Evolutionary conservation across 2,329 filamentous ascomycete genomes (phyloP).

Genomic region (Aspergillus aculeatinus): DNA sequence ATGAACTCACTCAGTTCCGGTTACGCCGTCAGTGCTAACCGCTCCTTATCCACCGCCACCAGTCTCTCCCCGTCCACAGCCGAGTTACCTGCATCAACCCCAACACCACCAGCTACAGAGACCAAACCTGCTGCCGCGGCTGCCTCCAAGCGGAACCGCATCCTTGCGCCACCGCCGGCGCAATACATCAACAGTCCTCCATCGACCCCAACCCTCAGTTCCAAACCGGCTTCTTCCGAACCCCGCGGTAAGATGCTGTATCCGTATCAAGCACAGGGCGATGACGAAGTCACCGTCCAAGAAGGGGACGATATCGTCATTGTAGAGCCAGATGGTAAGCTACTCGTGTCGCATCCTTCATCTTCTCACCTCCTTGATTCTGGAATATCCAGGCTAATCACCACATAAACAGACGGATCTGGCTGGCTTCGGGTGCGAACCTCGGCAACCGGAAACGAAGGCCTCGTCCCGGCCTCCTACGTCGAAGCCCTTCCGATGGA

Average conservation of each 20-base stretch:
- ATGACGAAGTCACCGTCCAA: constrained; percentile 76
- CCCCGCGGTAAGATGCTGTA: constrained; percentile 88
- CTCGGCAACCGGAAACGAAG: constrained; percentile 62
- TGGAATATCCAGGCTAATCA: constrained; percentile 13
- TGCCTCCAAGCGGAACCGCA: constrained; percentile 59
- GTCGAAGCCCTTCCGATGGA: constrained; percentile 62
- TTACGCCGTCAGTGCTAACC: constrained; percentile 74
- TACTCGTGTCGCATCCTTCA: too few species aligned
- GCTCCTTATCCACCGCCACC: constrained; percentile 66
- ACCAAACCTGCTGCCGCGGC: constrained; percentile 26
- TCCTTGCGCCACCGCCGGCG: constrained; percentile 83
- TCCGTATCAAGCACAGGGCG: constrained; percentile 73
- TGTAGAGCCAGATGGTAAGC: constrained; percentile 79
- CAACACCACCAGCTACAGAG: constrained; percentile 18
- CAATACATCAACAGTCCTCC: constrained; percentile 73
- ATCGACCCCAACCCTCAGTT: constrained; percentile 29
- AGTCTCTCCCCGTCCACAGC: constrained; percentile 54
- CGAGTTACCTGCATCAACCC: constrained; percentile 40
- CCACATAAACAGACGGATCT: constrained; percentile 65
- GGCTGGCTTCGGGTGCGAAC: constrained; percentile 86
- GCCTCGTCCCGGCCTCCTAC: constrained; percentile 84
- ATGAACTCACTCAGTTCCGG: constrained; percentile 89
- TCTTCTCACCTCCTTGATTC: background rate
- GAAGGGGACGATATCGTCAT: constrained; percentile 78
- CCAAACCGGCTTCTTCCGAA: constrained; percentile 43